Evolutionary conservation across 495 filamentous ascomycete genomes (phyloP), one percentile per base, ranked within the genome.

Genomic region (Aspergillus asperescens): DNA sequence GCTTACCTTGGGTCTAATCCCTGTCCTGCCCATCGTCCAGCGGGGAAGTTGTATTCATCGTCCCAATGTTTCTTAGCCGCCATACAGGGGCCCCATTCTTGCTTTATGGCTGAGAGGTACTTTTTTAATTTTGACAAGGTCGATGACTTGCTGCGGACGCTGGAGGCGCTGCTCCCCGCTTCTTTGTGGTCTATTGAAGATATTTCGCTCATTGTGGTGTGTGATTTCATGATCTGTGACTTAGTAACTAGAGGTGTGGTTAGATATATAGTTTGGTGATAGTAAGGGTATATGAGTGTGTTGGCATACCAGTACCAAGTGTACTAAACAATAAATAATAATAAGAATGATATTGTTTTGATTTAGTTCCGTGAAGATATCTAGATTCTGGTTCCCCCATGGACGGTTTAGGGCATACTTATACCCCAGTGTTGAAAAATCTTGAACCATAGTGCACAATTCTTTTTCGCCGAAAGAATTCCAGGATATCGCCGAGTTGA

Each of bases 1-100:
- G n/a, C 40, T 43, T 13, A 45, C 46, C 34, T 49, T 1, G 32
- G 32, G 3, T 50, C 16, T 22, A 50, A 16, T 3, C 57, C 59
- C 31, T 68, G 63, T 1, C 65, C 65, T 7, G 61, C 61, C 54
- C 62, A 66, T 28, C 59, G 48, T 0, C 65, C 65, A 2, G 63
- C 48, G 9, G 55, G 52, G 43, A 68, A 66, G 19, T 62, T 68
- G 40, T 68, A 68, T 39, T 66, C 65, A 23, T 64, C 61, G 7
- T 66, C 59, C 50, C 60, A 56, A 22, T 55, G 29, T 24, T 43
- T 46, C 35, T 66, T 68, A 6, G 65, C 65, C 10, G 56, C 39
- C 39, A 68, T 57, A 0, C 61, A 42, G 0, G 64, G 64, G 2
- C 56, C 62, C 64, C 64, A 67, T 54, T 60, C 56, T 29, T 60